These are phyloP conservation scores for Wickerhamomyces sp. DNA, from an alignment of 1,139 yeast species.

Conservation along the genomic window DNA sequence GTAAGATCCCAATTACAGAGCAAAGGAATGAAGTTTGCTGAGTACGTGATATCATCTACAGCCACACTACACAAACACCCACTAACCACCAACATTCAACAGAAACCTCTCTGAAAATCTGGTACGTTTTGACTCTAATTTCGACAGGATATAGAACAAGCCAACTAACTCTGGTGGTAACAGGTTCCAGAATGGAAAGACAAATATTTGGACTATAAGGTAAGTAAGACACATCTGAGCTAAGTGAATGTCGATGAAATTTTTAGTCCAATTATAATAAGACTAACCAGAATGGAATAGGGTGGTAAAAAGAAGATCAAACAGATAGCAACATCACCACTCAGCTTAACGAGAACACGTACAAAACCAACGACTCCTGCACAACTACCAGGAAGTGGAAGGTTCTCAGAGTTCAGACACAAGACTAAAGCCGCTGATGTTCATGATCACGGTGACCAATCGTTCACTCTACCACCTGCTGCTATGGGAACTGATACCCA, in stretches of 20 bases:
- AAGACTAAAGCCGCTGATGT: slow-evolving; percentile 3
- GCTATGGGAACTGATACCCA: slow-evolving; percentile 10
- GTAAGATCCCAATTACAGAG: background rate
- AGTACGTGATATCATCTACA: slow-evolving; percentile 16
- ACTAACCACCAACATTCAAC: slow-evolving; percentile 3
- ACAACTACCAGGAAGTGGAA: slow-evolving; percentile 2
- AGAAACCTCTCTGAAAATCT: slow-evolving; percentile 30
- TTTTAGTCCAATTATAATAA: too few relatives aligned
- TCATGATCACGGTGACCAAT: background rate
- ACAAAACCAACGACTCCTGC: slow-evolving; percentile 6
- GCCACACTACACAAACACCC: too few relatives aligned
- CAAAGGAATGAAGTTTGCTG: slow-evolving; percentile 28
- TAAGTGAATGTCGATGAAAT: background rate
- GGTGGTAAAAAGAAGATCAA: slow-evolving; percentile 56
- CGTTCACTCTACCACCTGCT: slow-evolving; percentile 25
- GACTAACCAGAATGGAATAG: background rate
- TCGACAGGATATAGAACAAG: too few relatives aligned
- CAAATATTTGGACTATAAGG: slow-evolving; percentile 72
- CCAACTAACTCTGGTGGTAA: background rate
- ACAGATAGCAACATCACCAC: slow-evolving; percentile 28
- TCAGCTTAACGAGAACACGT: slow-evolving; percentile 6
- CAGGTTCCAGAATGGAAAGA: slow-evolving; percentile 81
- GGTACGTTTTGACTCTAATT: slow-evolving; percentile 17
- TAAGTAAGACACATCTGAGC: background rate
- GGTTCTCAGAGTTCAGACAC: slow-evolving; percentile 8